phyloP scores from a whole-genome alignment of 805 yeast genomes.

The Sungouiella blattae region DNA sequence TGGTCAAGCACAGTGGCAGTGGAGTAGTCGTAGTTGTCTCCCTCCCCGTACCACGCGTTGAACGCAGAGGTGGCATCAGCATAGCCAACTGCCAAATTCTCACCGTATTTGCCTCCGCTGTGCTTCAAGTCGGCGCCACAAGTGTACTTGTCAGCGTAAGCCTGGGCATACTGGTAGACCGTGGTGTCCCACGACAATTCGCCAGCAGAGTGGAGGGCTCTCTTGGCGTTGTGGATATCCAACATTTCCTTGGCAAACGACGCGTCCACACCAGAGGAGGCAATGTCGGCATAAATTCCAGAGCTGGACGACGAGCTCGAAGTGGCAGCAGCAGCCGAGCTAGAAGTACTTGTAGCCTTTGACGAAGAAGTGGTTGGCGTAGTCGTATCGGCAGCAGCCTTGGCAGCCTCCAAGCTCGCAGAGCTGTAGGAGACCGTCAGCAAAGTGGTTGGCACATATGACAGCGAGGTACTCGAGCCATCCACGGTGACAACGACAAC shows the following conservation, averaged over 20 bases:
- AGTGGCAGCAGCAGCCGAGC: conserved; percentile 3
- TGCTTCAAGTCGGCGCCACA: conserved; percentile 28
- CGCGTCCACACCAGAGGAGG: conserved; percentile 17
- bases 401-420: too few relatives aligned
- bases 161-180: conserved; percentile 52
- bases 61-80: conserved; percentile 22
- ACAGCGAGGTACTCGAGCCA: not conserved
- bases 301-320: conserved; percentile 7
- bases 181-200: conserved; percentile 53
- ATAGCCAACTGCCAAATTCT: conserved; percentile 36
- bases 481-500: not conserved
- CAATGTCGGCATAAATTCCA: conserved; percentile 19
- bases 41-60: conserved; percentile 18
- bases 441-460: conserved; percentile 8
- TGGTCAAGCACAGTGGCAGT: conserved; percentile 37
- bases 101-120: conserved; percentile 17
- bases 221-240: conserved; percentile 50
- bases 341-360: not conserved
- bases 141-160: conserved; percentile 43
- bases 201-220: conserved; percentile 12
- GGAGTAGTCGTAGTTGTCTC: conserved; percentile 11
- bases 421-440: conserved; percentile 4
- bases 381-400: not conserved
- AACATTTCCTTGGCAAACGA: conserved; percentile 46
- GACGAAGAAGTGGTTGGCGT: conserved; percentile 1